phyloP scores from a whole-genome alignment of 2,329 filamentous ascomycete species.

The Tolypocladium sp. region DNA sequence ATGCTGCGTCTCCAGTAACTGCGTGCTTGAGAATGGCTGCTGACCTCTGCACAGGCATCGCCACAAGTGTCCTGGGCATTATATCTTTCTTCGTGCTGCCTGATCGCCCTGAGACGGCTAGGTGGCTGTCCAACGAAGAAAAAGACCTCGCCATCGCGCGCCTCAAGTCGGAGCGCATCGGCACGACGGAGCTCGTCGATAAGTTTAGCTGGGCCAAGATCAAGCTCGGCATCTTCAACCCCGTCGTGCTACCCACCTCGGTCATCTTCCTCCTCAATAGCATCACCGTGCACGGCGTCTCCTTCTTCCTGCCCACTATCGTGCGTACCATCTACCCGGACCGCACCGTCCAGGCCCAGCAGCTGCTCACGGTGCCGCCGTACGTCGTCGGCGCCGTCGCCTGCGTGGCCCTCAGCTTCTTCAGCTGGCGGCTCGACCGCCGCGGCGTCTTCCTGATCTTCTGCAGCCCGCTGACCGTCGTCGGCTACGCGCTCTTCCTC shows the following conservation, averaged over 20 bases:
- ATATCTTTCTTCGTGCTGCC: conserved; percentile 54
- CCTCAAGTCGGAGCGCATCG: conserved; percentile 49
- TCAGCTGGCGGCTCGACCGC: conserved; percentile 49
- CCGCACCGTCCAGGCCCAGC: conserved; percentile 47
- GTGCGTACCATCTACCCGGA: conserved; percentile 58
- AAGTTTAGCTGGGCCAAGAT: conserved; percentile 51
- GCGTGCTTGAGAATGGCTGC: not conserved
- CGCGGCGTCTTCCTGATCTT: conserved; percentile 52
- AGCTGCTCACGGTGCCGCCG: conserved; percentile 61
- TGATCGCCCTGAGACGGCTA: conserved; percentile 55
- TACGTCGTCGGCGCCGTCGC: conserved; percentile 59
- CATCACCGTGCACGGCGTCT: conserved; percentile 63
- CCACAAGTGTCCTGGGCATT: conserved; percentile 40
- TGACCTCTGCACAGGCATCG: conserved; percentile 36
- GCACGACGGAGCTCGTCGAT: conserved; percentile 45
- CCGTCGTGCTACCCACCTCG: conserved; percentile 39
- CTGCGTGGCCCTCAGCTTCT: conserved; percentile 46
- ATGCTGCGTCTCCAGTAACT: not conserved
- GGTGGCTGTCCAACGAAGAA: conserved; percentile 55
- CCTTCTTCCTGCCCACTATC: conserved; percentile 65
- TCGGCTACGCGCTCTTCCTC: conserved; percentile 61
- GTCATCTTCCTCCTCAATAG: conserved; percentile 57
- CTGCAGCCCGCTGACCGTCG: conserved; percentile 50
- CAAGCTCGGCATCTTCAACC: conserved; percentile 53
- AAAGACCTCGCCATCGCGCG: conserved; percentile 54